Evolutionary conservation across 371 early-diverging fungal genomes (phyloP).

Genomic region (Mucor piriformis): DNA sequence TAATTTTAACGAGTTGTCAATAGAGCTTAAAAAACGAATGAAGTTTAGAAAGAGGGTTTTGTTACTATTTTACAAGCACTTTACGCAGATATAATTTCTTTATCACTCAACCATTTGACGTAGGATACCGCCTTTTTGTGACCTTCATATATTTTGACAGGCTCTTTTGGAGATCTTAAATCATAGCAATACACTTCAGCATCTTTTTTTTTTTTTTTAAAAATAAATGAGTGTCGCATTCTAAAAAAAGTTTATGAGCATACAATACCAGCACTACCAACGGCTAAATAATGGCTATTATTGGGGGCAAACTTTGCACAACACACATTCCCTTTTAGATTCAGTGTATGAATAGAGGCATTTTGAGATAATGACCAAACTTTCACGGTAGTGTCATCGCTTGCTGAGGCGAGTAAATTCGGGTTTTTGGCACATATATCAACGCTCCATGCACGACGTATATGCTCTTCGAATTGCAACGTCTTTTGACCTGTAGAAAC

Average conservation of each 20-base stretch:
- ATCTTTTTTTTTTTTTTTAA: constrained; percentile 51
- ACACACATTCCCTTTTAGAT: constrained; percentile 86
- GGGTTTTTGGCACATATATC: constrained; percentile 82
- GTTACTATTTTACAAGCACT: background rate
- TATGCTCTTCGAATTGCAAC: constrained; percentile 80
- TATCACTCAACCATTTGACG: constrained; percentile 76
- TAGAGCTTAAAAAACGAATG: constrained; percentile 64
- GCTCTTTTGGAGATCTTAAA: constrained; percentile 67
- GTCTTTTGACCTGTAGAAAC: constrained; percentile 63
- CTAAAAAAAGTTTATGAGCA: background rate
- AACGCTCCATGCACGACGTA: constrained; percentile 89
- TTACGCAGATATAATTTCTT: constrained; percentile 80
- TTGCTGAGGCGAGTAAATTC: constrained; percentile 78
- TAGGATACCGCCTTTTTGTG: constrained; percentile 93
- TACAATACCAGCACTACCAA: constrained; percentile 81
- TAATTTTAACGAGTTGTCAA: constrained; percentile 85
- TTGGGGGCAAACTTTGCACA: constrained; percentile 90
- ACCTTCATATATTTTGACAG: constrained; percentile 74
- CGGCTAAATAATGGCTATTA: constrained; percentile 71
- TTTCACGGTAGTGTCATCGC: constrained; percentile 90
- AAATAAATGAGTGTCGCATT: background rate
- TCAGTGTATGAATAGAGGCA: constrained; percentile 75
- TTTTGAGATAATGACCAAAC: constrained; percentile 81
- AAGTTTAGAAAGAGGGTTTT: background rate
- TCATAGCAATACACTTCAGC: constrained; percentile 90